Conservation (phyloP, 371 early-diverging fungal species). For the Modicella reniformis region DNA sequence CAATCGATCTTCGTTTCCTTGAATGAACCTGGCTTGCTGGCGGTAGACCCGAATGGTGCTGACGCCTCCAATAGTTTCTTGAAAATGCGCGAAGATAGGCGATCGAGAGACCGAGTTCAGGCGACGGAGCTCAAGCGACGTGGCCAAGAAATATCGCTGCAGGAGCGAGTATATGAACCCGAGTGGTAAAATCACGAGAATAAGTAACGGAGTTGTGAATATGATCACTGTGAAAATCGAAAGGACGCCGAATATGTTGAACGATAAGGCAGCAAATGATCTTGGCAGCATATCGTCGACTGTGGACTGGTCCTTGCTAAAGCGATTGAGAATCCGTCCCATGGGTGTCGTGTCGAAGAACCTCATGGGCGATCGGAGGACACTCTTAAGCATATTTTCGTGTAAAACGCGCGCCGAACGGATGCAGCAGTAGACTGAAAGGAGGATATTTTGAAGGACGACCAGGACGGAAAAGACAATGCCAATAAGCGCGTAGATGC, state of each 20-base stretch:
- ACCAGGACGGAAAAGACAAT: conserved; percentile 72
- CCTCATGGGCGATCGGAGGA: conserved; percentile 73
- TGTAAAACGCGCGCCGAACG: conserved; percentile 74
- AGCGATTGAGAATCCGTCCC: not conserved
- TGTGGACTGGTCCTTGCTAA: not conserved
- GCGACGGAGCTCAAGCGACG: not conserved
- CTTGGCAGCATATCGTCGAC: not conserved
- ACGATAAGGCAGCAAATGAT: not conserved
- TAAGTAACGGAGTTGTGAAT: not conserved
- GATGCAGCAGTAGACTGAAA: conserved; percentile 87
- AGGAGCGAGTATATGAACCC: not conserved
- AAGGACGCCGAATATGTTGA: not conserved
- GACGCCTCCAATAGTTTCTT: not conserved
- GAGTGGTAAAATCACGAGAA: not conserved
- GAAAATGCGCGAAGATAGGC: not conserved
- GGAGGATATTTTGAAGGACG: conserved; percentile 76
- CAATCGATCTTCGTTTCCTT: not conserved
- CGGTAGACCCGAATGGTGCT: conserved; percentile 2
- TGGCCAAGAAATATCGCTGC: not conserved
- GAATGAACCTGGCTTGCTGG: not conserved
- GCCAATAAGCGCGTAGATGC: conserved; percentile 85
- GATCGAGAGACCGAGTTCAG: not conserved
- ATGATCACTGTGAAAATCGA: not conserved
- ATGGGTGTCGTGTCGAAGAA: not conserved
- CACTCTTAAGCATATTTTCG: conserved; percentile 62